Conservation (phyloP, 176 grass and related monocot species). For the bread wheat (Triticum aestivum) region DNA sequence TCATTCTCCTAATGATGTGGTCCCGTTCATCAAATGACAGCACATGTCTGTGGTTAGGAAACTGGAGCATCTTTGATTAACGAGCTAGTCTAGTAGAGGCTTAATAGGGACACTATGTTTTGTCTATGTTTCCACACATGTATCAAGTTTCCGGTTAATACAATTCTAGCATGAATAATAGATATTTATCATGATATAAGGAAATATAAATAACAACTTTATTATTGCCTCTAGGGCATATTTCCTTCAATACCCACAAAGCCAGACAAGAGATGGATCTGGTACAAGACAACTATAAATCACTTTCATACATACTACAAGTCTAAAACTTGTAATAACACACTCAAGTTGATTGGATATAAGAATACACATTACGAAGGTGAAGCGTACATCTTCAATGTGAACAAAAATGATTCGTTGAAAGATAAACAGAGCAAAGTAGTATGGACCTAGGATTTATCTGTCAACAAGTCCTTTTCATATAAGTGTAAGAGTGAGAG, state of each 20-base stretch:
- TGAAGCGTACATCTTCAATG: neutral
- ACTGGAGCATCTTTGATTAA: too few relatives aligned
- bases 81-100: too few relatives aligned
- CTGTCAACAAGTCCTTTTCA: conserved; percentile 63
- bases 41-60: too few relatives aligned
- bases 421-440: neutral
- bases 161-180: too few relatives aligned
- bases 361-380: neutral
- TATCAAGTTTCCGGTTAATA: too few relatives aligned
- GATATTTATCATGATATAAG: too few relatives aligned
- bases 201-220: too few relatives aligned
- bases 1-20: too few relatives aligned
- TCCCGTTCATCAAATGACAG: too few relatives aligned
- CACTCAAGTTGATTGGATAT: neutral
- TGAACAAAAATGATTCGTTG: neutral
- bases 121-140: too few relatives aligned
- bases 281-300: neutral
- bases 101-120: too few relatives aligned
- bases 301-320: conserved; percentile 1
- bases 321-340: conserved; percentile 54
- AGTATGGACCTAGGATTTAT: conserved; percentile 45
- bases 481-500: conserved; percentile 57
- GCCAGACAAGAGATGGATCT: neutral
- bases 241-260: neutral
- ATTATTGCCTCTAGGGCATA: too few relatives aligned